Evolutionary conservation across 2,329 filamentous ascomycete species (phyloP).

Genomic region (Botryotinia calthae): DNA sequence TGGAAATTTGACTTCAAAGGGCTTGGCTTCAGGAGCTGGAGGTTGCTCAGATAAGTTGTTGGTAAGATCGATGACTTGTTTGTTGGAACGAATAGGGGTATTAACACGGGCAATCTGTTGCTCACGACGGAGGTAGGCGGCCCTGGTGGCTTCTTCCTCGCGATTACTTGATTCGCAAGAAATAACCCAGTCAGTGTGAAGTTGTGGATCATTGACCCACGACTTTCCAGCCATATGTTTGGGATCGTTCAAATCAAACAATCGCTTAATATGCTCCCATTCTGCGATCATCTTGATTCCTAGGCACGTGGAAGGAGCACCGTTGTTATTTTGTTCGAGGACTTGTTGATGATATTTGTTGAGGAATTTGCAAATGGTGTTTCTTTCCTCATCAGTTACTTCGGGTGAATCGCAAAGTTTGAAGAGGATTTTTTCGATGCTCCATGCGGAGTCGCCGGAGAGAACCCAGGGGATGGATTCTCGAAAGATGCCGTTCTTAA

Average conservation of each 20-base stretch:
- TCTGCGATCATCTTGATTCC: background rate
- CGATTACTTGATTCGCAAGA: background rate
- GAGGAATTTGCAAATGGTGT: background rate
- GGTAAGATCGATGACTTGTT: background rate
- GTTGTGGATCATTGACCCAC: background rate
- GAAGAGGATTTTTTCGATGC: slow-evolving; percentile 2
- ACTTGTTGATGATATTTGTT: slow-evolving; percentile 1
- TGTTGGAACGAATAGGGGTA: too few relatives aligned
- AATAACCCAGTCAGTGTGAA: background rate
- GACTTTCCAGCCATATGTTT: background rate
- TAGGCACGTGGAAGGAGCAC: background rate
- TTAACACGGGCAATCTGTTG: background rate
- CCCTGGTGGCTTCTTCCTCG: background rate
- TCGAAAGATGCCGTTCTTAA: slow-evolving; percentile 1
- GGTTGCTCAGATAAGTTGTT: background rate
- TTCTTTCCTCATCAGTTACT: background rate
- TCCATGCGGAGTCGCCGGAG: slow-evolving; percentile 1
- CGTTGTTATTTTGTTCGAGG: background rate
- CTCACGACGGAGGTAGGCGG: background rate
- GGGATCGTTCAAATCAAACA: slow-evolving; percentile 18
- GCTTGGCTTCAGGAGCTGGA: background rate
- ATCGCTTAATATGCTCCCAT: slow-evolving; percentile 6
- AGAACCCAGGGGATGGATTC: background rate
- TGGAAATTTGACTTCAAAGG: background rate
- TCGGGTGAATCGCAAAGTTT: background rate